Evolutionary conservation across 2,329 filamentous ascomycete genomes (phyloP).

Genomic region (Bretziella fagacearum): DNA sequence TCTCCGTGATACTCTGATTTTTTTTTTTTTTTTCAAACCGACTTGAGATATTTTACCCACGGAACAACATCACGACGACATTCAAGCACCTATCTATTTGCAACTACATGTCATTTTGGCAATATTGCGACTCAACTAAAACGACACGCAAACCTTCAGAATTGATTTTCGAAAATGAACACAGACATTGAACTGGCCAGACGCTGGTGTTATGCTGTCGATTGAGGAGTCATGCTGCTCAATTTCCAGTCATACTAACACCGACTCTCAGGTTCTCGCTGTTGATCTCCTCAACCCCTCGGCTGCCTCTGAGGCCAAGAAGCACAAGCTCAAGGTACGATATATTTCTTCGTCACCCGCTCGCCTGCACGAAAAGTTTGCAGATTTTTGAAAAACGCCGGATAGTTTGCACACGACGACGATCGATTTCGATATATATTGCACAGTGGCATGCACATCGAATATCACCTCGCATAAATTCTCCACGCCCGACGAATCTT

Average conservation of each 20-base stretch:
- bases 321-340: slow-evolving; percentile 99
- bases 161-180: slow-evolving; percentile 11
- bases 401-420: too few species aligned
- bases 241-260: slow-evolving; percentile 29
- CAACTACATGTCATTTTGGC: too few species aligned
- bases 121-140: too few species aligned
- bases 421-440: background rate
- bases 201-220: slow-evolving; percentile 16
- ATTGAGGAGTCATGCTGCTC: slow-evolving; percentile 14
- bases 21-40: background rate
- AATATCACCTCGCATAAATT: background rate
- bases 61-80: background rate
- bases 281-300: slow-evolving; percentile 99
- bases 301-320: slow-evolving; percentile 93
- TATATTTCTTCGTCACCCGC: background rate
- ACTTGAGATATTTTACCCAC: background rate
- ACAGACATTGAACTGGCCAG: slow-evolving; percentile 15
- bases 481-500: background rate
- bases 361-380: background rate
- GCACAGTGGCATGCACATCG: background rate
- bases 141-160: too few species aligned
- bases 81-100: too few species aligned
- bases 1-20: background rate
- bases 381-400: background rate
- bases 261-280: slow-evolving; percentile 72